Conservation (phyloP, 345 rosid genomes). For the Eucalyptus curtisii region DNA sequence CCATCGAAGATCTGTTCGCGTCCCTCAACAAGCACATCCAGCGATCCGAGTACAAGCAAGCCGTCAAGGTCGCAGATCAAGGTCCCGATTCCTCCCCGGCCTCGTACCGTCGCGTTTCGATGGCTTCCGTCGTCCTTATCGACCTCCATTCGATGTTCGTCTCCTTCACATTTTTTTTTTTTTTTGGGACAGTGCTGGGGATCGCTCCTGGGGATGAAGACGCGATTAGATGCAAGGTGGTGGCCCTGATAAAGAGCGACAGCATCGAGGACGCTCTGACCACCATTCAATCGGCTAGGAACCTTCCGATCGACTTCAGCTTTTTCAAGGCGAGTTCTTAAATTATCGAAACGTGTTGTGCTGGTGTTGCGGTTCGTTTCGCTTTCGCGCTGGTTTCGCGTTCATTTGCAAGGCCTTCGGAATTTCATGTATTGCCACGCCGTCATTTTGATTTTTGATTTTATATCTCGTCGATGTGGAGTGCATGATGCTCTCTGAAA, state of each 20-base stretch:
- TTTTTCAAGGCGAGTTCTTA: slow-evolving; percentile 41
- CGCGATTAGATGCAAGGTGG: slow-evolving; percentile 79
- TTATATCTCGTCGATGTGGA: background rate
- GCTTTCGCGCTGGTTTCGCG: background rate
- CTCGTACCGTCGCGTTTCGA: background rate
- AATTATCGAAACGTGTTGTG: background rate
- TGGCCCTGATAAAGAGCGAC: slow-evolving; percentile 64
- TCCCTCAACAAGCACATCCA: slow-evolving; percentile 48
- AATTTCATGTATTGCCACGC: background rate
- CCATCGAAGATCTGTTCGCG: slow-evolving; percentile 83
- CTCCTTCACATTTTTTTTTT: background rate
- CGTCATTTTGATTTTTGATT: background rate
- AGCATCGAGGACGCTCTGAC: slow-evolving; percentile 60
- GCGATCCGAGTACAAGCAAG: slow-evolving; percentile 44
- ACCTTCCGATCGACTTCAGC: slow-evolving; percentile 36
- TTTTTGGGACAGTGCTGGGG: slow-evolving; percentile 41
- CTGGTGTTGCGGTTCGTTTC: background rate
- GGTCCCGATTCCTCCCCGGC: slow-evolving; percentile 14
- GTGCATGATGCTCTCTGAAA: background rate
- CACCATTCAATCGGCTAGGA: slow-evolving; percentile 33
- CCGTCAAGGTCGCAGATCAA: slow-evolving; percentile 68
- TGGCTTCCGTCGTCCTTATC: background rate
- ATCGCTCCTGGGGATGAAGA: slow-evolving; percentile 72
- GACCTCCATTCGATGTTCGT: background rate
- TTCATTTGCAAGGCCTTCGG: background rate